Evolutionary conservation across 208 protist species (phyloP).

Genomic region (Phytomonas sp.): DNA sequence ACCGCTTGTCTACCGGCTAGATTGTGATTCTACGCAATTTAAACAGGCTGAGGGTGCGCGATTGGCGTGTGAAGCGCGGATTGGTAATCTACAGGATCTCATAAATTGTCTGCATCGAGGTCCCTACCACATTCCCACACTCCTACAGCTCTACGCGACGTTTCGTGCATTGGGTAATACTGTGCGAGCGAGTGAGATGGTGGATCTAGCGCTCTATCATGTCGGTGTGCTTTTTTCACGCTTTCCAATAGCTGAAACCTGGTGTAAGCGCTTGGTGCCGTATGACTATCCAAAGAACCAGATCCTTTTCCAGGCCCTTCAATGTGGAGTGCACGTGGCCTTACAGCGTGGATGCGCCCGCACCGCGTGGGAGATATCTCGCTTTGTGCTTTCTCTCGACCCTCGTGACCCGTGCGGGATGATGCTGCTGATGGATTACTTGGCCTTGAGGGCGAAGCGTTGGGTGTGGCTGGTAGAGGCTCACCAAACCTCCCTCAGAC

Average conservation of each 20-base stretch:
- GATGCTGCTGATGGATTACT: slow-evolving; percentile 68
- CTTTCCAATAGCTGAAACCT: slow-evolving; percentile 50
- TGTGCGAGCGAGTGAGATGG: slow-evolving; percentile 40
- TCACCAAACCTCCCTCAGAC: slow-evolving; percentile 7
- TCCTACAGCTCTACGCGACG: slow-evolving; percentile 46
- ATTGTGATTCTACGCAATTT: slow-evolving; percentile 34
- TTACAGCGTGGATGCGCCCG: slow-evolving; percentile 58
- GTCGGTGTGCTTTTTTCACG: slow-evolving; percentile 54
- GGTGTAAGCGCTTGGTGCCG: slow-evolving; percentile 40
- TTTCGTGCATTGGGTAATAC: slow-evolving; percentile 60
- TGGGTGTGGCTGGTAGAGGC: slow-evolving; percentile 82
- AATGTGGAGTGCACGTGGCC: slow-evolving; percentile 54
- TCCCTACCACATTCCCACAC: slow-evolving; percentile 77
- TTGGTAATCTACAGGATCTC: slow-evolving; percentile 38
- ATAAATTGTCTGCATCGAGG: slow-evolving; percentile 33
- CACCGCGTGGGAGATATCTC: slow-evolving; percentile 60
- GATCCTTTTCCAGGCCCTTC: slow-evolving; percentile 46
- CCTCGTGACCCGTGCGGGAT: slow-evolving; percentile 44
- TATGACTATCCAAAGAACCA: slow-evolving; percentile 22
- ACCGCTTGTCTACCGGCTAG: slow-evolving; percentile 25
- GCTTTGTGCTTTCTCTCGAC: slow-evolving; percentile 74
- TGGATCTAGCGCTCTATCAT: slow-evolving; percentile 74
- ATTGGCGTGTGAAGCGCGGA: slow-evolving; percentile 16
- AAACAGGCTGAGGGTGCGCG: slow-evolving; percentile 37
- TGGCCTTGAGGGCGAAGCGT: slow-evolving; percentile 58